A percentile compares a stretch with the other conserved stretches of the same genome.
Evolutionary conservation across 371 early-diverging fungal species (phyloP).

Genomic region (Lichtheimia hyalospora): DNA sequence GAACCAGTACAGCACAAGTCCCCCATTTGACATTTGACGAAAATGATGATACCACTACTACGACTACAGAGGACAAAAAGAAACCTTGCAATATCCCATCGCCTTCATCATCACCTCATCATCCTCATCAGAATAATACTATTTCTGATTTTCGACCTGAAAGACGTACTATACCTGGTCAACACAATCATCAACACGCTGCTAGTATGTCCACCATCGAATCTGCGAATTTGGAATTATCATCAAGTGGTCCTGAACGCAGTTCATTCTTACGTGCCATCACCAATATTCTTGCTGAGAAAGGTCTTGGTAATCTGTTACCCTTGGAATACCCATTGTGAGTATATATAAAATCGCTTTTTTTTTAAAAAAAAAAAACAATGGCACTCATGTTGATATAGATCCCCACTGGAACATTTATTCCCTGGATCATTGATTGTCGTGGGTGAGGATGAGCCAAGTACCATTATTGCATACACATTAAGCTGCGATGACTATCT

Average conservation of each 20-base stretch:
- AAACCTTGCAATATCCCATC: too few species aligned
- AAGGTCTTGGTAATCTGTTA: slow-evolving; percentile 56
- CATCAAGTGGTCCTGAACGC: slow-evolving; percentile 29
- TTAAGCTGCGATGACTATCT: slow-evolving; percentile 59
- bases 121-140: slow-evolving; percentile 10
- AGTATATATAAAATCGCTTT: slow-evolving; percentile 13
- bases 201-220: neutral
- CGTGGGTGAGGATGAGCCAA: slow-evolving; percentile 92
- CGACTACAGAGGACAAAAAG: too few species aligned
- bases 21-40: slow-evolving; percentile 34
- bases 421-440: slow-evolving; percentile 85
- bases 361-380: too few species aligned
- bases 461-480: slow-evolving; percentile 92
- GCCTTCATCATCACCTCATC: neutral
- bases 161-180: slow-evolving; percentile 2
- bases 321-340: slow-evolving; percentile 81
- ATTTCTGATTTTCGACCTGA: slow-evolving; percentile 11
- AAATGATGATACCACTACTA: slow-evolving; percentile 8
- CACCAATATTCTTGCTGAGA: slow-evolving; percentile 74
- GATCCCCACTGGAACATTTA: slow-evolving; percentile 79
- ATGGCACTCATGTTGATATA: neutral
- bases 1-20: neutral
- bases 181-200: too few species aligned
- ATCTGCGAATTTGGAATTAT: slow-evolving; percentile 21
- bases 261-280: slow-evolving; percentile 77